Conservation (phyloP, 352 stramenopile species). For the Pythium aristosporum region DNA sequence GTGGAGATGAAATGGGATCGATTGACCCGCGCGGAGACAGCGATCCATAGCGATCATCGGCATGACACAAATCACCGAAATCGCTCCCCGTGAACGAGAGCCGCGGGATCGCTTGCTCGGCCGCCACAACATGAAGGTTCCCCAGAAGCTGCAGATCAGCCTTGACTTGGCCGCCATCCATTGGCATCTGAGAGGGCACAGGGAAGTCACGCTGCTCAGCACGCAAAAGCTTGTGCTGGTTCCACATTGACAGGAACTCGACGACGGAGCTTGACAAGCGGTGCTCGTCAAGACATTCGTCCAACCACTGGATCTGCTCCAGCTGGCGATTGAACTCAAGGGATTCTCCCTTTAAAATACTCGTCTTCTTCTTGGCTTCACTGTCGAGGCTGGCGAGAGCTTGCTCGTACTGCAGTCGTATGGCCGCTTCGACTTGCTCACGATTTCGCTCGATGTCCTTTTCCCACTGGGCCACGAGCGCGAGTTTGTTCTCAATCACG, state of each 20-base stretch:
- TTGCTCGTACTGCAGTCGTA: slow-evolving; percentile 50
- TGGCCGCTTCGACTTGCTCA: slow-evolving; percentile 41
- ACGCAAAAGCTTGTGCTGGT: slow-evolving; percentile 64
- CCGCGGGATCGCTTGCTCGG: slow-evolving; percentile 15
- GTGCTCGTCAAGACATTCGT: slow-evolving; percentile 53
- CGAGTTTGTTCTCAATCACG: slow-evolving; percentile 60
- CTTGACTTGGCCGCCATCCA: slow-evolving; percentile 51
- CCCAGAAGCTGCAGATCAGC: slow-evolving; percentile 62
- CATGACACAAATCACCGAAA: background rate
- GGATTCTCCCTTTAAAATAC: slow-evolving; percentile 50
- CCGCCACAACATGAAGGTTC: slow-evolving; percentile 42
- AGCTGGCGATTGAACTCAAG: slow-evolving; percentile 63
- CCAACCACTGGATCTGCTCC: slow-evolving; percentile 75
- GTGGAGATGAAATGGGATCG: background rate
- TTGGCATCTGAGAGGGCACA: slow-evolving; percentile 22
- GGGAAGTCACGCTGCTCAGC: slow-evolving; percentile 70
- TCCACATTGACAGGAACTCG: slow-evolving; percentile 68
- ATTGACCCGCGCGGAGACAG: slow-evolving; percentile 10
- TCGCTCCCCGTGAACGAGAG: slow-evolving; percentile 18
- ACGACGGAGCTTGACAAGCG: slow-evolving; percentile 42
- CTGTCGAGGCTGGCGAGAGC: slow-evolving; percentile 47
- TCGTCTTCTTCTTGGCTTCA: slow-evolving; percentile 43
- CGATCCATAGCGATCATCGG: background rate
- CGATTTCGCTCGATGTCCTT: slow-evolving; percentile 42
- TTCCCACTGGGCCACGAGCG: slow-evolving; percentile 37